Evolutionary conservation across 1,284 basidiomycete genomes (phyloP).

Genomic region (Fomitopsis pinicola): DNA sequence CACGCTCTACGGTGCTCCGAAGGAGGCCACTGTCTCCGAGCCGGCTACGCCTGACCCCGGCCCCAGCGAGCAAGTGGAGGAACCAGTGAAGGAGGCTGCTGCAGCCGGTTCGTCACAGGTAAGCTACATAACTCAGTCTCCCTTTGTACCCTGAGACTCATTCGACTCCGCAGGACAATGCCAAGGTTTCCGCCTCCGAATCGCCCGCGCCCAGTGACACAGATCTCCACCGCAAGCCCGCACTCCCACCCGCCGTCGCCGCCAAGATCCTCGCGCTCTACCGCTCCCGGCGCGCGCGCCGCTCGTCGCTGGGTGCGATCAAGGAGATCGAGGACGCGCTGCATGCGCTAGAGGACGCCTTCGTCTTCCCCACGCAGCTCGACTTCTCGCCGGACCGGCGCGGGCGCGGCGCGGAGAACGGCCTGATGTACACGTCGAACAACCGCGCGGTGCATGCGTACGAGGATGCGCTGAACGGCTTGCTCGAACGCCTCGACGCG

Average conservation of each 20-base stretch:
- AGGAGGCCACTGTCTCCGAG: background rate
- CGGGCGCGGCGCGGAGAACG: conserved; percentile 5
- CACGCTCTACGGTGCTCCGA: conserved; percentile 1
- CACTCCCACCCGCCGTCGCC: conserved; percentile 16
- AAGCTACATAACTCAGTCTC: background rate
- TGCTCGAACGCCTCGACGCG: conserved; percentile 62
- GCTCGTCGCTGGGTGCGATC: conserved; percentile 22
- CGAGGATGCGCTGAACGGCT: conserved; percentile 50
- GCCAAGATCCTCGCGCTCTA: conserved; percentile 19
- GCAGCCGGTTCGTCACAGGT: background rate
- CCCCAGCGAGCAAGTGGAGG: conserved; percentile 17
- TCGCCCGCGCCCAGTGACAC: conserved; percentile 5
- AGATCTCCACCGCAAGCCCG: conserved; percentile 17
- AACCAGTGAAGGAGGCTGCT: conserved; percentile 5
- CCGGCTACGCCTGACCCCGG: background rate
- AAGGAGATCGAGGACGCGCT: conserved; percentile 25
- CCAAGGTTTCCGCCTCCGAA: background rate
- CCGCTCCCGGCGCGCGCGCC: conserved; percentile 17
- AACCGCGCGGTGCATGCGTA: conserved; percentile 48
- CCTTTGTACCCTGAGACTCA: background rate
- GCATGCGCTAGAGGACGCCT: conserved; percentile 22
- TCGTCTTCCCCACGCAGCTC: conserved; percentile 30
- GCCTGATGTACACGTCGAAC: conserved; percentile 32
- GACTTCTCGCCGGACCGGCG: conserved; percentile 21
- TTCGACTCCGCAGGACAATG: background rate